A percentile compares a stretch with the other conserved stretches of the same genome.
These are phyloP conservation scores for Gastrolobium bilobum DNA, from an alignment of 306 rosid genomes.

Conservation along the genomic window DNA sequence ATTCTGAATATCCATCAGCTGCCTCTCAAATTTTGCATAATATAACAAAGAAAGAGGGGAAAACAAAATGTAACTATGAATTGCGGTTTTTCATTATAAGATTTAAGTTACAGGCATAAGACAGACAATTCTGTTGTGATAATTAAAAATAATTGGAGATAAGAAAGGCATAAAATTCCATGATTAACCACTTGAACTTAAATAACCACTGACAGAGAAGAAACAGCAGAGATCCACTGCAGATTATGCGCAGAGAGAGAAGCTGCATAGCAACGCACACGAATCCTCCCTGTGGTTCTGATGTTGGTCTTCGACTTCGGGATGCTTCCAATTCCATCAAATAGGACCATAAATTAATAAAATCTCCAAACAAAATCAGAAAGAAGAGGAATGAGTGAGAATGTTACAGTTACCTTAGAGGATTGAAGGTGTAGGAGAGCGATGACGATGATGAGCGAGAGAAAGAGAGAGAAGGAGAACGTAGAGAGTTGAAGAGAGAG, in stretches of 20 bases:
- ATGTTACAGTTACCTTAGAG: neutral
- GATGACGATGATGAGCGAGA: slow-evolving; percentile 31
- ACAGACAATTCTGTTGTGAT: neutral
- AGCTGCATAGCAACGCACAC: slow-evolving; percentile 63
- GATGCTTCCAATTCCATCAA: slow-evolving; percentile 33
- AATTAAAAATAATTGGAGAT: slow-evolving; percentile 4
- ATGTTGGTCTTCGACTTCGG: slow-evolving; percentile 37
- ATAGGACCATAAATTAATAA: slow-evolving; percentile 53
- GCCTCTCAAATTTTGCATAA: slow-evolving; percentile 29
- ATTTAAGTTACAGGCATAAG: neutral
- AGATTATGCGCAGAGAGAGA: slow-evolving; percentile 64
- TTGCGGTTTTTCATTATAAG: slow-evolving; percentile 11
- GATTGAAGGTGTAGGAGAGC: slow-evolving; percentile 47
- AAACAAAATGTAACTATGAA: neutral
- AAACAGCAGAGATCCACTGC: slow-evolving; percentile 73
- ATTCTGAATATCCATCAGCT: slow-evolving; percentile 44
- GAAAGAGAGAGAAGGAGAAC: slow-evolving; percentile 27
- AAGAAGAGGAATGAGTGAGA: neutral
- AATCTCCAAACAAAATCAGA: slow-evolving; percentile 2
- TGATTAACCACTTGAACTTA: neutral
- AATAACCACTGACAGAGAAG: slow-evolving; percentile 59
- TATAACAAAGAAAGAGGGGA: neutral
- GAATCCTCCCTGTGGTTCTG: slow-evolving; percentile 46
- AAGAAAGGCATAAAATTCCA: neutral
- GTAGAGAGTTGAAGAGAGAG: slow-evolving; percentile 28